Evolutionary conservation across 2,329 filamentous ascomycete genomes (phyloP).

Genomic region (Paraphaeosphaeria sporulosa): DNA sequence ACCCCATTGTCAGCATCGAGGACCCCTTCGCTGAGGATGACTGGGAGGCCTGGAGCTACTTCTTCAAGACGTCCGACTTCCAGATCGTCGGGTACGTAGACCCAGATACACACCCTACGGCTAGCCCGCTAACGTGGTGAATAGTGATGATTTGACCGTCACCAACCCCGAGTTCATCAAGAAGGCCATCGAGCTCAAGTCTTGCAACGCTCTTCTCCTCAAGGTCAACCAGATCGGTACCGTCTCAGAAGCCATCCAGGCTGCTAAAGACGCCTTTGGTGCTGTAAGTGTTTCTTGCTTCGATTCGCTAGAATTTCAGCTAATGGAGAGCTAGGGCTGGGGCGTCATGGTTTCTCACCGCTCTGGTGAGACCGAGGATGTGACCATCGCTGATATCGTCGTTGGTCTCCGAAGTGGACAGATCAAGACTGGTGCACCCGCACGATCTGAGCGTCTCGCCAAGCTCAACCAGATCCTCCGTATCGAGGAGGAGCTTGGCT

Average conservation of each 20-base stretch:
- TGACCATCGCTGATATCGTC: constrained; percentile 97
- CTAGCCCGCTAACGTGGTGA: not conserved
- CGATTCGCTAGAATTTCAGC: constrained; percentile 60
- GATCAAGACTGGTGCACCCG: constrained; percentile 73
- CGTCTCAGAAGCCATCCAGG: constrained; percentile 97
- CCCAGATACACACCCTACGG: not conserved
- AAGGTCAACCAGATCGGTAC: constrained; percentile 99
- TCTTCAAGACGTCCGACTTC: constrained; percentile 98
- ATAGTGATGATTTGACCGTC: constrained; percentile 92
- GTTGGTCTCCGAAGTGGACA: constrained; percentile 96
- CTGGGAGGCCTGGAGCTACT: constrained; percentile 99
- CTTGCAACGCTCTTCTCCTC: constrained; percentile 95
- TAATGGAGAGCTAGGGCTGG: constrained; percentile 65
- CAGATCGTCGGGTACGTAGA: constrained; percentile 80
- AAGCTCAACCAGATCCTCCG: constrained; percentile 99
- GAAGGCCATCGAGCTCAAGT: constrained; percentile 99
- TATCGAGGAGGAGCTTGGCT: constrained; percentile 85
- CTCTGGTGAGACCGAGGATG: constrained; percentile 99
- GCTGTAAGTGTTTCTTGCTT: constrained; percentile 68
- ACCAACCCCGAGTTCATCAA: constrained; percentile 99
- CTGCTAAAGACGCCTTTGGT: constrained; percentile 94
- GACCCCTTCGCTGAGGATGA: constrained; percentile 99
- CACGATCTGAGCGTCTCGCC: constrained; percentile 95
- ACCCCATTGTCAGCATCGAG: constrained; percentile 98
- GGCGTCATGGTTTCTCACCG: constrained; percentile 99